Percentiles rank a stretch among this genome's conserved stretches.
These are phyloP conservation scores for Boletellus sp. DNA, from an alignment of 768 basidiomycete genomes.

Conservation along the genomic window DNA sequence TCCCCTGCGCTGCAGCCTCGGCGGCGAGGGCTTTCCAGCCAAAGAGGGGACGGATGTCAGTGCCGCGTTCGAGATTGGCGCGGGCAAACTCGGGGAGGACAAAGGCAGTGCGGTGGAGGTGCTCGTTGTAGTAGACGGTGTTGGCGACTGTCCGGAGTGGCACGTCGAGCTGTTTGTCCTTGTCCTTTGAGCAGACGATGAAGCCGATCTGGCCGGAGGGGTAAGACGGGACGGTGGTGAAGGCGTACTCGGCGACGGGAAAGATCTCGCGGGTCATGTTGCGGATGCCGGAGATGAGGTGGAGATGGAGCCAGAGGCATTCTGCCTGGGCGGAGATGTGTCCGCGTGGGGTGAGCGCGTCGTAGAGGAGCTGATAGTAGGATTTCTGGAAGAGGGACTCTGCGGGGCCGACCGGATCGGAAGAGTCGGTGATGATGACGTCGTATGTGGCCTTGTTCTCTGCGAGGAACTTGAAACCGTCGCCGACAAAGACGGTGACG, in stretches of 20 bases:
- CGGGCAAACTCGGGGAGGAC: constrained; percentile 91
- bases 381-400: constrained; percentile 93
- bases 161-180: constrained; percentile 61
- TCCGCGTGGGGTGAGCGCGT: constrained; percentile 85
- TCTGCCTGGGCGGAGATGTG: constrained; percentile 96
- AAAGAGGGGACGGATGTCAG: constrained; percentile 69
- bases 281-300: constrained; percentile 75
- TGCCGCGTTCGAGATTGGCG: constrained; percentile 66
- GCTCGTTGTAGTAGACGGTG: constrained; percentile 82
- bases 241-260: constrained; percentile 83
- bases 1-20: constrained; percentile 42
- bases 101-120: constrained; percentile 80
- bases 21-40: constrained; percentile 56
- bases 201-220: constrained; percentile 98
- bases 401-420: constrained; percentile 96
- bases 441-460: constrained; percentile 88
- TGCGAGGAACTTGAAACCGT: constrained; percentile 95
- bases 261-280: constrained; percentile 71
- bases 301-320: constrained; percentile 91
- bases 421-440: constrained; percentile 98
- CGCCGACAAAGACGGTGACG: constrained; percentile 84
- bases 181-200: constrained; percentile 80
- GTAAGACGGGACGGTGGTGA: constrained; percentile 95
- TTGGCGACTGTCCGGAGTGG: constrained; percentile 68
- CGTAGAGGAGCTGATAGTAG: constrained; percentile 92